Percentiles rank a stretch among this genome's conserved stretches.
Evolutionary conservation across 768 basidiomycete genomes (phyloP).

Genomic region (Dioszegia hungarica): DNA sequence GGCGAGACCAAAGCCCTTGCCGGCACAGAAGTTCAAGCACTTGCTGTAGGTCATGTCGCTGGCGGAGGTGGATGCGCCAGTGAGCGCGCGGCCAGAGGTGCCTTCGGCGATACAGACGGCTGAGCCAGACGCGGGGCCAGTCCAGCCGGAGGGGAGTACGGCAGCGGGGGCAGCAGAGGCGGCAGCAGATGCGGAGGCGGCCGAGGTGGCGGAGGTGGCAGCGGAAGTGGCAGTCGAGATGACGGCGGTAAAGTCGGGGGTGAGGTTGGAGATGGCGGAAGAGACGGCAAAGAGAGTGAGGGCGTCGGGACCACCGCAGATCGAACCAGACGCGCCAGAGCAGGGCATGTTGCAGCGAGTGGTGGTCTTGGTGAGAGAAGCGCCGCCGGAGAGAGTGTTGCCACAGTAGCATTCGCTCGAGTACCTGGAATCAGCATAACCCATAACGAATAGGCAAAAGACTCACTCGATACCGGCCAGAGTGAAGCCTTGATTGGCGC

Average conservation of each 20-base stretch:
- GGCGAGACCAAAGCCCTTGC: slow-evolving; percentile 12
- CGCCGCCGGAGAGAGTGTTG: slow-evolving; percentile 23
- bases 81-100: background rate
- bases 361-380: slow-evolving; percentile 13
- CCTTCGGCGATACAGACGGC: slow-evolving; percentile 13
- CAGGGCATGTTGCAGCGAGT: slow-evolving; percentile 18
- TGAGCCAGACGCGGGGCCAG: slow-evolving; percentile 14
- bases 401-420: slow-evolving; percentile 33
- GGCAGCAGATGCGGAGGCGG: slow-evolving; percentile 8
- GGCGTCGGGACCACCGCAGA: slow-evolving; percentile 18
- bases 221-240: slow-evolving; percentile 4
- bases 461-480: slow-evolving; percentile 21
- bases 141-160: slow-evolving; percentile 13
- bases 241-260: slow-evolving; percentile 8
- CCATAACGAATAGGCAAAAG: slow-evolving; percentile 22
- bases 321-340: slow-evolving; percentile 7
- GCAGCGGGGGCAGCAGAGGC: slow-evolving; percentile 5
- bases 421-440: slow-evolving; percentile 20
- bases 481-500: slow-evolving; percentile 5
- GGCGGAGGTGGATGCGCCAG: slow-evolving; percentile 5
- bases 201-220: background rate
- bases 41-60: slow-evolving; percentile 13
- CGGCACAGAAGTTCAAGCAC: slow-evolving; percentile 11
- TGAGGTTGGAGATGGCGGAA: slow-evolving; percentile 4
- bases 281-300: slow-evolving; percentile 17